Percentiles rank a stretch among this genome's conserved stretches.
Evolutionary conservation across 225 moss, liverwort and hornwort genomes (phyloP).

Genomic region (Polytrichum commune): DNA sequence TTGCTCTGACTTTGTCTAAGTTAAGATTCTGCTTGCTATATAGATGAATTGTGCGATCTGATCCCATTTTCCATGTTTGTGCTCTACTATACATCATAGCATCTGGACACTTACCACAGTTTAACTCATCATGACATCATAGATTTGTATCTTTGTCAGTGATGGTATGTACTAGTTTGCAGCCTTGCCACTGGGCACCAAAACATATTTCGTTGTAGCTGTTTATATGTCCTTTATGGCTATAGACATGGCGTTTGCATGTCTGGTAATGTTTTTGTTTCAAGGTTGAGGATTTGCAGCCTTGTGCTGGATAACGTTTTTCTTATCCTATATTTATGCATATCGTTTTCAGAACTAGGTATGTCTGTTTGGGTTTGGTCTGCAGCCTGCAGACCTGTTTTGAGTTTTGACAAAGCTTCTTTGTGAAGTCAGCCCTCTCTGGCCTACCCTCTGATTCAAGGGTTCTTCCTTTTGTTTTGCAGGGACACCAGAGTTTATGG

Average conservation of each 20-base stretch:
- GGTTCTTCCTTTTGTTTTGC: slow-evolving; percentile 2
- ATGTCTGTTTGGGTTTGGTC: background rate
- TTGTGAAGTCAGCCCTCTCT: background rate
- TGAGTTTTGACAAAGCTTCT: background rate
- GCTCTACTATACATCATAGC: background rate
- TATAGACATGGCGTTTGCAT: no score
- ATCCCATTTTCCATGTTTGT: background rate
- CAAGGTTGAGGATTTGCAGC: no score
- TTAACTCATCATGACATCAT: background rate
- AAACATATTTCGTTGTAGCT: no score
- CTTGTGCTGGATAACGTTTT: no score
- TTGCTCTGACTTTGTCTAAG: background rate
- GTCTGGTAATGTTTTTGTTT: no score
- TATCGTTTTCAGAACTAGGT: no score
- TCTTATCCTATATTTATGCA: no score
- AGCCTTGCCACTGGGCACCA: no score
- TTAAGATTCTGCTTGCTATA: background rate
- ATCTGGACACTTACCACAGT: no score
- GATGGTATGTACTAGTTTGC: no score
- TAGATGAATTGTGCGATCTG: no score
- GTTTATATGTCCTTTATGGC: no score
- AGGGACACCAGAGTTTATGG: slow-evolving; percentile 99
- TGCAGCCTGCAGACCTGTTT: background rate
- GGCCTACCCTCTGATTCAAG: background rate
- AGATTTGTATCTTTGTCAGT: background rate